Evolutionary conservation across 2,329 filamentous ascomycete species (phyloP).

Genomic region (Cladosporium sp.): DNA sequence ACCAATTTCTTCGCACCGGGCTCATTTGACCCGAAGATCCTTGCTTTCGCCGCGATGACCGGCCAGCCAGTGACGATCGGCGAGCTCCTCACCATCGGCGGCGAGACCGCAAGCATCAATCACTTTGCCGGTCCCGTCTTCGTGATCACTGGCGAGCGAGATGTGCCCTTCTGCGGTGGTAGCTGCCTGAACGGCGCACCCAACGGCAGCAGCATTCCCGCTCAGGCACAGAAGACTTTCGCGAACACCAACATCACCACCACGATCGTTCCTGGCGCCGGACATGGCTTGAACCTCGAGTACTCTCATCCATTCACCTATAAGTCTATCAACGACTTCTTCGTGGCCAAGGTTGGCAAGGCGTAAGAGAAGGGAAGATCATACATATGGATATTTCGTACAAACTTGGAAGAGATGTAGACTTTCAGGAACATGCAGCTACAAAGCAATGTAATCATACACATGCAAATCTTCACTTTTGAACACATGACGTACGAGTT

Average conservation of each 20-base stretch:
- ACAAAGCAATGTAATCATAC: background rate
- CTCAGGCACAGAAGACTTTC: conserved; percentile 40
- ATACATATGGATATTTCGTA: background rate
- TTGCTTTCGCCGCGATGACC: conserved; percentile 42
- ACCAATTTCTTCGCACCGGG: conserved; percentile 47
- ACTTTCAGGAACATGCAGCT: too few species aligned
- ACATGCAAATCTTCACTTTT: background rate
- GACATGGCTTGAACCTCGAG: conserved; percentile 33
- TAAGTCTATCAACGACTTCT: conserved; percentile 27
- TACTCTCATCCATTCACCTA: conserved; percentile 30
- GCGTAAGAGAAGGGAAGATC: background rate
- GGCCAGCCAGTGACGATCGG: conserved; percentile 57
- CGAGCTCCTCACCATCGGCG: conserved; percentile 55
- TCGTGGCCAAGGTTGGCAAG: conserved; percentile 19
- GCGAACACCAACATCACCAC: conserved; percentile 36
- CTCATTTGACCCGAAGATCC: conserved; percentile 53
- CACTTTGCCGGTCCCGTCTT: conserved; percentile 53
- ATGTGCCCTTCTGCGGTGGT: conserved; percentile 54
- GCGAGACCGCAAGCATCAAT: conserved; percentile 31
- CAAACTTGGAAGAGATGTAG: background rate
- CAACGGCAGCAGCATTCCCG: conserved; percentile 42
- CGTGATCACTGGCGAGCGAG: conserved; percentile 57
- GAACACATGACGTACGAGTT: too few species aligned
- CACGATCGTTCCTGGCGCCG: conserved; percentile 50
- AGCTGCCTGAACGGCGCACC: conserved; percentile 49